These are phyloP conservation scores for Exophiala sp. DNA, from an alignment of 2,329 filamentous ascomycete species.

Conservation along the genomic window DNA sequence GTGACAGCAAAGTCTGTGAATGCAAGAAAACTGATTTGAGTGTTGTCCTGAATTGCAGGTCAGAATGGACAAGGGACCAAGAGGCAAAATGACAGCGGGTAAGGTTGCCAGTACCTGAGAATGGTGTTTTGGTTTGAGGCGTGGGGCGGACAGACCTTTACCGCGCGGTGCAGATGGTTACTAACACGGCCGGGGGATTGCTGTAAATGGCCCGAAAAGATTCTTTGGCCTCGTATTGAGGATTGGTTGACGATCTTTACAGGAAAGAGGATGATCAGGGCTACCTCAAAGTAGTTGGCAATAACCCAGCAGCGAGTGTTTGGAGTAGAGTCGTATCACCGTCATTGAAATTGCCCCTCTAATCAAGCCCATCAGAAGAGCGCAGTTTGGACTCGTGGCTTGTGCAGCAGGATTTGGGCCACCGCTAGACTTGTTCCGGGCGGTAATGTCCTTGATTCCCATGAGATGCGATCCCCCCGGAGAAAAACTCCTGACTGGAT, in stretches of 20 bases:
- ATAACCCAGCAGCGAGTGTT: too few relatives aligned
- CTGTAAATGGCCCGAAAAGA: background rate
- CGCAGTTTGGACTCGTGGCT: too few relatives aligned
- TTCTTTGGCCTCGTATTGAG: background rate
- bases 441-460: too few relatives aligned
- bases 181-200: background rate
- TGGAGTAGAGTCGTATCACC: too few relatives aligned
- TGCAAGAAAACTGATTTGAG: background rate
- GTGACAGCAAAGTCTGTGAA: background rate
- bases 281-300: too few relatives aligned
- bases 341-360: too few relatives aligned
- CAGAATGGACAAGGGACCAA: background rate
- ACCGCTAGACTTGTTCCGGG: too few relatives aligned
- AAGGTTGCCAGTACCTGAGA: background rate
- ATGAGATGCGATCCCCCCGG: too few relatives aligned
- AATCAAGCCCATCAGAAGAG: too few relatives aligned
- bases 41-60: background rate
- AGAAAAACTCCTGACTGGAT: too few relatives aligned
- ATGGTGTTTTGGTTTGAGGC: background rate
- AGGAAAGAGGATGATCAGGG: background rate
- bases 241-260: background rate
- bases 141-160: constrained; percentile 1
- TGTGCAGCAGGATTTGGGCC: too few relatives aligned
- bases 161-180: background rate
- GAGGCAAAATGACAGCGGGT: constrained; percentile 3